These are phyloP conservation scores for Symbiotaphrina buchneri DNA, from an alignment of 495 filamentous ascomycete species.

Conservation along the genomic window DNA sequence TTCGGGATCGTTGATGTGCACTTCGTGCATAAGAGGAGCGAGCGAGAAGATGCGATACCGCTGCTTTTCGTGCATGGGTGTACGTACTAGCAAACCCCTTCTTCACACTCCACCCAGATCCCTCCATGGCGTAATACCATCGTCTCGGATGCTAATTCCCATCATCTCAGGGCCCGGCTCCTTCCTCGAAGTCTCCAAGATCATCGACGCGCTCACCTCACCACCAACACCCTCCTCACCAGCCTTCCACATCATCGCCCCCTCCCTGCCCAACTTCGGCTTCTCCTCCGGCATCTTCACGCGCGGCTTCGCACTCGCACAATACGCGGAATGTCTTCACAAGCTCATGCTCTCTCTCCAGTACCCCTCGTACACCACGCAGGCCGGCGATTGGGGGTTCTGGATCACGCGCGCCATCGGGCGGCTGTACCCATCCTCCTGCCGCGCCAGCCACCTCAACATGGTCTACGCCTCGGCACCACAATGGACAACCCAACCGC, in stretches of 20 bases:
- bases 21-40: constrained; percentile 13
- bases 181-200: constrained; percentile 40
- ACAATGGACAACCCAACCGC: constrained; percentile 14
- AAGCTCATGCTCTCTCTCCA: constrained; percentile 44
- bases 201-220: constrained; percentile 21
- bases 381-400: constrained; percentile 49
- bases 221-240: too few species aligned
- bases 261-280: constrained; percentile 51
- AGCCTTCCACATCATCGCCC: constrained; percentile 44
- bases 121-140: background rate
- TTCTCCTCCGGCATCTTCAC: constrained; percentile 33
- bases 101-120: background rate
- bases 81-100: too few species aligned
- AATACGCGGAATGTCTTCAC: constrained; percentile 39
- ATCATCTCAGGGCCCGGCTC: constrained; percentile 34
- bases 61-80: constrained; percentile 14
- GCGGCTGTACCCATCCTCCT: constrained; percentile 27
- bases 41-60: constrained; percentile 10
- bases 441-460: constrained; percentile 43
- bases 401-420: constrained; percentile 35
- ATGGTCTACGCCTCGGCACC: constrained; percentile 21
- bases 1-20: constrained; percentile 15
- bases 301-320: constrained; percentile 28
- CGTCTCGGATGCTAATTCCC: constrained; percentile 1
- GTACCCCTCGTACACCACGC: constrained; percentile 42